Conservation (phyloP, 2,329 filamentous ascomycete species). For the Neonectria hederae region DNA sequence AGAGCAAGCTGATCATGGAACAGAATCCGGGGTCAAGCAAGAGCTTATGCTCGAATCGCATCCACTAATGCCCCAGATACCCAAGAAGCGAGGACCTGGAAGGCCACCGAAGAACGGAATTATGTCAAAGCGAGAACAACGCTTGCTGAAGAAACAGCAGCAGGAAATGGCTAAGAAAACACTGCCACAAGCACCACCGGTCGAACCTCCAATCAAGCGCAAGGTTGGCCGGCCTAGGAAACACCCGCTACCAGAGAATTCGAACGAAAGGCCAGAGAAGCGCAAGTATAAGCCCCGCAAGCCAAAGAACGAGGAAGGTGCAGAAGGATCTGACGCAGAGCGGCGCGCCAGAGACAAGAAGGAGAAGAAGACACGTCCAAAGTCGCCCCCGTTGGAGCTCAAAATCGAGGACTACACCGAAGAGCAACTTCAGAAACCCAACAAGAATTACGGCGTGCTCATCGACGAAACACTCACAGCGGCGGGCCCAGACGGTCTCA, state of each 20-base stretch:
- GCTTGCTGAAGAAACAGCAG: constrained; percentile 67
- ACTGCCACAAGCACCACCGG: constrained; percentile 55
- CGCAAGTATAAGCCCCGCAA: constrained; percentile 73
- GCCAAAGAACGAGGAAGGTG: constrained; percentile 61
- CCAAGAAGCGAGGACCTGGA: constrained; percentile 80
- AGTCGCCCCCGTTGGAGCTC: constrained; percentile 68
- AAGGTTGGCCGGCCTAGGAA: constrained; percentile 74
- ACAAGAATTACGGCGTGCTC: constrained; percentile 69
- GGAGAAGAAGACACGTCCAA: constrained; percentile 66
- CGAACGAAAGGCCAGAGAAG: constrained; percentile 65
- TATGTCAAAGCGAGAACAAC: constrained; percentile 81
- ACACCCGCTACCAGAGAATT: constrained; percentile 68
- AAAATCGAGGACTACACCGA: constrained; percentile 64
- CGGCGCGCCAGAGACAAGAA: constrained; percentile 66
- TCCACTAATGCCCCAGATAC: constrained; percentile 55
- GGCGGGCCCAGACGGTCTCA: constrained; percentile 63
- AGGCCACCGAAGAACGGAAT: constrained; percentile 83
- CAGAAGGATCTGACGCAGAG: constrained; percentile 66
- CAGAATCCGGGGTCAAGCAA: constrained; percentile 41
- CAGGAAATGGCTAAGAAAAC: constrained; percentile 61
- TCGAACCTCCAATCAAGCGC: constrained; percentile 66
- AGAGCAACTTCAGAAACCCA: constrained; percentile 68
- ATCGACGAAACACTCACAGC: constrained; percentile 68
- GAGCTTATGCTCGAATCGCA: constrained; percentile 47
- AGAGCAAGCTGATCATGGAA: constrained; percentile 39